Conservation (phyloP, 768 basidiomycete species). For the Lactarius vividus region DNA sequence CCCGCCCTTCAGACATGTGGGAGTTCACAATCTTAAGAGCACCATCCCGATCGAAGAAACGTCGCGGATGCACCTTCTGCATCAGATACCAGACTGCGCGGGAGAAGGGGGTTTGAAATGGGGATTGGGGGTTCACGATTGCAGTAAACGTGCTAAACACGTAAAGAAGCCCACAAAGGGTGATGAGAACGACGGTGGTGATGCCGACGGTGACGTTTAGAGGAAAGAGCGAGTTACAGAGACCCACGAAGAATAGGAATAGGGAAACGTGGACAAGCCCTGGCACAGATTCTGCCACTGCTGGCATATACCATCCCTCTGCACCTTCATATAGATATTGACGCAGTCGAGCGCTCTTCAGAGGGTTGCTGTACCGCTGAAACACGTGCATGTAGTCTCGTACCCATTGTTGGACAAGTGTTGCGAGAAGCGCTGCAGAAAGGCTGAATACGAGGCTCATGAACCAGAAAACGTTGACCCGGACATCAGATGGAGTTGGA, state of each 20-base stretch:
- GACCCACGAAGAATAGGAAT: background rate
- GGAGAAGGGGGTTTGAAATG: background rate
- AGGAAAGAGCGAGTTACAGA: background rate
- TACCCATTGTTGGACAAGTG: background rate
- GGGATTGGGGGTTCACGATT: background rate
- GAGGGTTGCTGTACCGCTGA: background rate
- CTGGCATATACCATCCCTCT: background rate
- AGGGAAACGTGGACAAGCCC: background rate
- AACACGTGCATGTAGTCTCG: background rate
- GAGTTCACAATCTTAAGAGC: background rate
- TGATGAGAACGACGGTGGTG: background rate
- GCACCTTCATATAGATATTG: background rate
- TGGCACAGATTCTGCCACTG: background rate
- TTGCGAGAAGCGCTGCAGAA: background rate
- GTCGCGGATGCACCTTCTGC: background rate
- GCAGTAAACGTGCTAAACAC: background rate
- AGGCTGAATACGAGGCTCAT: background rate
- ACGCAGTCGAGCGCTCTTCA: background rate
- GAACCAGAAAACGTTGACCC: background rate
- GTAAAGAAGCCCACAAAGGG: background rate
- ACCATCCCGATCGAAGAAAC: background rate
- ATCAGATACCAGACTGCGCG: background rate
- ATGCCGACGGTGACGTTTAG: background rate
- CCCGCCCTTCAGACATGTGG: background rate
- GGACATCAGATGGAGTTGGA: background rate